phyloP scores from a whole-genome alignment of 192 early-diverging fungal species.

The Rhizoclosmatium globosum region DNA sequence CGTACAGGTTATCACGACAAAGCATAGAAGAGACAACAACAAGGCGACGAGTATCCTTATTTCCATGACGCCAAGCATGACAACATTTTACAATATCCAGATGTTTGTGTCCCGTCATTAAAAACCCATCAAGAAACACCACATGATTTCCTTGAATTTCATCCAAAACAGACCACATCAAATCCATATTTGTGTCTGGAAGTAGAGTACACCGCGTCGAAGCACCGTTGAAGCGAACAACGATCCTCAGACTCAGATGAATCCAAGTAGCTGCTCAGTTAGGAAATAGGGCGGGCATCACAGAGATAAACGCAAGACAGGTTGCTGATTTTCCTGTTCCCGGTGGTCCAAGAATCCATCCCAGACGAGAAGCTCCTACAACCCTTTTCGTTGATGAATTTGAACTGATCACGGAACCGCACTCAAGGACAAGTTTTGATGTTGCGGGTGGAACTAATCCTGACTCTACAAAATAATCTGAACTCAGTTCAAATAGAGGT shows the following conservation, averaged over 20 bases:
- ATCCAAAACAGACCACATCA: background rate
- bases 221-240: constrained; percentile 2
- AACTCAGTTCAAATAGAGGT: background rate
- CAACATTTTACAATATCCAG: background rate
- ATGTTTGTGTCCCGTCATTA: background rate
- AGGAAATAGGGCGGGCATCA: background rate
- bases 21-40: too few species aligned
- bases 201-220: background rate
- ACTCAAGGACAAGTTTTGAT: background rate
- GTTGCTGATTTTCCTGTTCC: constrained; percentile 5
- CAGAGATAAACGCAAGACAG: background rate
- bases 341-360: constrained; percentile 11
- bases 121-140: constrained; percentile 13
- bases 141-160: background rate
- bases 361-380: background rate
- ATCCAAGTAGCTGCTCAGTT: background rate
- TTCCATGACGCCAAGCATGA: background rate
- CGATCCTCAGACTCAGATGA: background rate
- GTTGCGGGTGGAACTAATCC: constrained; percentile 3
- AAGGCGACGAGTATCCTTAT: background rate
- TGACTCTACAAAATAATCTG: constrained; percentile 9
- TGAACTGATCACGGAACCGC: constrained; percentile 6
- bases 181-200: background rate
- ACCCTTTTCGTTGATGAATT: background rate
- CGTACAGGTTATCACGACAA: too few species aligned